Conservation (phyloP, 2,329 filamentous ascomycete species). For the Apiospora phragmitis region DNA sequence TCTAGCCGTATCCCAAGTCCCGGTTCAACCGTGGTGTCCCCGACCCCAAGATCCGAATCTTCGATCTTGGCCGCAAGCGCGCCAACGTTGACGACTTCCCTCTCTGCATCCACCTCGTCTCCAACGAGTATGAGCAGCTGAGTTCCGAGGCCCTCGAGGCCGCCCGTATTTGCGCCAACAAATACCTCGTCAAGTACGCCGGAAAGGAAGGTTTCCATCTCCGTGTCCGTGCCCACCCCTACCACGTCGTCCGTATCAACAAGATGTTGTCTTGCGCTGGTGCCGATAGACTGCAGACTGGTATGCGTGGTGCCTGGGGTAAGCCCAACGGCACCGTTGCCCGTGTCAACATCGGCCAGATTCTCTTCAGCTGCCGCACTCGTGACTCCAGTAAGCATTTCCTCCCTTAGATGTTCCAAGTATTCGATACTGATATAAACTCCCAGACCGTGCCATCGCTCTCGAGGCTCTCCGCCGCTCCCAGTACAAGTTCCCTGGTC, state of each 20-base stretch:
- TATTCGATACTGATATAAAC: neutral
- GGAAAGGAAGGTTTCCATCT: constrained; percentile 77
- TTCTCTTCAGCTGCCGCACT: constrained; percentile 95
- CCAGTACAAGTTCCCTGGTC: constrained; percentile 99
- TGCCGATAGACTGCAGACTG: constrained; percentile 99
- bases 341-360: constrained; percentile 99
- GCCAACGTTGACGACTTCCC: constrained; percentile 99
- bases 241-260: constrained; percentile 99
- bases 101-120: constrained; percentile 97
- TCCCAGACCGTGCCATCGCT: constrained; percentile 78
- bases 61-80: constrained; percentile 98
- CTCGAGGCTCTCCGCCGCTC: constrained; percentile 98
- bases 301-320: constrained; percentile 99
- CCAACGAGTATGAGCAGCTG: constrained; percentile 99
- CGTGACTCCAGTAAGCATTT: constrained; percentile 77
- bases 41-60: constrained; percentile 88
- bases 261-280: constrained; percentile 99
- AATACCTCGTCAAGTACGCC: constrained; percentile 77
- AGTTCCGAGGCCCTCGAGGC: constrained; percentile 99
- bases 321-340: constrained; percentile 99
- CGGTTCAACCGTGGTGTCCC: constrained; percentile 99
- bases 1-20: constrained; percentile 95
- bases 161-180: constrained; percentile 99
- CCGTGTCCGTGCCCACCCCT: constrained; percentile 88
- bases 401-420: neutral